phyloP scores from a whole-genome alignment of 2,329 filamentous ascomycete species.

The Pseudopithomyces chartarum region DNA sequence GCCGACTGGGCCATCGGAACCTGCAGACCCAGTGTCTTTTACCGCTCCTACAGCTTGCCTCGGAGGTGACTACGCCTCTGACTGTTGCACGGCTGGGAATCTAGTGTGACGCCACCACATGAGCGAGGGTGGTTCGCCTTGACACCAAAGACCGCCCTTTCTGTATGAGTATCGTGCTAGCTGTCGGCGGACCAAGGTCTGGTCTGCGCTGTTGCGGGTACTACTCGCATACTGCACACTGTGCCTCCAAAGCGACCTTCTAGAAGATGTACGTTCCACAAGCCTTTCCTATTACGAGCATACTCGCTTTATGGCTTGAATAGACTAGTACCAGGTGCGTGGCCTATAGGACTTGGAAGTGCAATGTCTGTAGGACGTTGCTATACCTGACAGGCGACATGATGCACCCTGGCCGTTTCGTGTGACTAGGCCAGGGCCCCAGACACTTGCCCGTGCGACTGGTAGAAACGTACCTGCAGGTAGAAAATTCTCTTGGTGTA shows the following conservation, averaged over 20 bases:
- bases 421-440: slow-evolving; percentile 16
- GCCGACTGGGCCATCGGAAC: neutral
- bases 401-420: slow-evolving; percentile 13
- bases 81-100: neutral
- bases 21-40: slow-evolving; percentile 2
- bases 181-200: slow-evolving; percentile 7
- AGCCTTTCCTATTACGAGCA: neutral
- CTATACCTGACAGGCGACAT: slow-evolving; percentile 9
- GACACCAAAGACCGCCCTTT: slow-evolving; percentile 12
- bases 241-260: slow-evolving; percentile 4
- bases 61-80: slow-evolving; percentile 6
- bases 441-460: slow-evolving; percentile 14
- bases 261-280: neutral
- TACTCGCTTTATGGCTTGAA: neutral
- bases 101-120: slow-evolving; percentile 10
- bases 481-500: slow-evolving; percentile 22
- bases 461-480: slow-evolving; percentile 30
- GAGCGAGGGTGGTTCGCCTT: slow-evolving; percentile 14
- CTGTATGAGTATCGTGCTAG: slow-evolving; percentile 10
- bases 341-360: neutral
- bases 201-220: neutral
- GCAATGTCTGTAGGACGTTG: slow-evolving; percentile 3
- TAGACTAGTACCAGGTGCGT: neutral
- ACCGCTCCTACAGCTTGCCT: neutral
- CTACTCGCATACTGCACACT: slow-evolving; percentile 10